Evolutionary conservation across 176 grass and related monocot genomes (phyloP).

Genomic region (Puccinellia tenuiflora): DNA sequence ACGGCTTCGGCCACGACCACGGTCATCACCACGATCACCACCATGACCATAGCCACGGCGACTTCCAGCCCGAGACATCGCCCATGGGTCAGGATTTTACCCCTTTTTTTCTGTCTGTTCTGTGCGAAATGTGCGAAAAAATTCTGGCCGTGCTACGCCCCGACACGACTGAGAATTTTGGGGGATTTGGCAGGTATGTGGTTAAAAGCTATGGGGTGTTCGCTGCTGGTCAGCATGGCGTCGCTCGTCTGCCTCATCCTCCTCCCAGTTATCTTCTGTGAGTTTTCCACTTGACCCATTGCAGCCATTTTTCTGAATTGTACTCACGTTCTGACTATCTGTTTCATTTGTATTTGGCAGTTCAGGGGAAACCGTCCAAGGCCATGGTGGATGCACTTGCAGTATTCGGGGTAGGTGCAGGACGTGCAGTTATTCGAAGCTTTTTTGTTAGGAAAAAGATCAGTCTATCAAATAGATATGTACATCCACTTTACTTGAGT

Average conservation of each 20-base stretch:
- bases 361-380: conserved; percentile 93
- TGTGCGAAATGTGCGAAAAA: background rate
- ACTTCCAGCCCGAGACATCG: conserved; percentile 30
- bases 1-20: conserved; percentile 27
- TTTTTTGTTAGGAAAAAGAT: background rate
- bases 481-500: background rate
- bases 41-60: conserved; percentile 36
- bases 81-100: conserved; percentile 51
- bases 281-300: conserved; percentile 19
- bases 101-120: background rate
- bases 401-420: conserved; percentile 76
- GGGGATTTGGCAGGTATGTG: conserved; percentile 59
- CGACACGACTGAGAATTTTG: conserved; percentile 2
- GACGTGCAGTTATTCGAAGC: background rate
- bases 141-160: background rate
- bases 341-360: conserved; percentile 23
- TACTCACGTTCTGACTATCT: conserved; percentile 4
- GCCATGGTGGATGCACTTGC: conserved; percentile 78
- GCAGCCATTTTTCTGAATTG: background rate
- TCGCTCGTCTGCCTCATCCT: conserved; percentile 91
- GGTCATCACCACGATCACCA: conserved; percentile 4
- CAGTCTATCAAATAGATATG: background rate
- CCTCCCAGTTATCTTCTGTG: conserved; percentile 87
- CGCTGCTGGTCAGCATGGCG: conserved; percentile 91
- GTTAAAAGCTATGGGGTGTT: conserved; percentile 93